These are phyloP conservation scores for Monosporascus sp. DNA, from an alignment of 2,329 filamentous ascomycete genomes.

Conservation along the genomic window DNA sequence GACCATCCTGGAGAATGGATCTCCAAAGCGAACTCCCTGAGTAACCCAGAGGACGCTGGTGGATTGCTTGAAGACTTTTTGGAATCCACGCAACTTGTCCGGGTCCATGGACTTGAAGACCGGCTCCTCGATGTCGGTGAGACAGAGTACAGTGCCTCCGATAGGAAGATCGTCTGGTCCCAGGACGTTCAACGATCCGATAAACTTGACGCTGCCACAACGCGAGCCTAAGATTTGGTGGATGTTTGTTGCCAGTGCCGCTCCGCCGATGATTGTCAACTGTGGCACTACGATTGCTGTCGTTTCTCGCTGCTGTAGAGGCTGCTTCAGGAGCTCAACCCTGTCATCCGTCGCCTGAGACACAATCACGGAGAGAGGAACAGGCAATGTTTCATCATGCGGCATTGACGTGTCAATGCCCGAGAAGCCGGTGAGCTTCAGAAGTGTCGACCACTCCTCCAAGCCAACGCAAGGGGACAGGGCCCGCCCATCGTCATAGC, in stretches of 20 bases:
- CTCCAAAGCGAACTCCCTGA: background rate
- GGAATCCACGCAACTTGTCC: conserved; percentile 1
- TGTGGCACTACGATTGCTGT: background rate
- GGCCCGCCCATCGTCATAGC: conserved; percentile 3
- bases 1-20: background rate
- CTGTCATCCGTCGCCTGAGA: conserved; percentile 26
- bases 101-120: conserved; percentile 16
- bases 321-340: conserved; percentile 4
- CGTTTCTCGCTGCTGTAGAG: background rate
- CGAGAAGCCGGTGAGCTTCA: conserved; percentile 21
- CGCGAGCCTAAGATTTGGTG: conserved; percentile 1
- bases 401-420: conserved; percentile 18
- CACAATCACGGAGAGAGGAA: conserved; percentile 20
- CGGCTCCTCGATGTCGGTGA: conserved; percentile 26
- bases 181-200: background rate
- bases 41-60: background rate
- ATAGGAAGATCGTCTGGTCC: conserved; percentile 5
- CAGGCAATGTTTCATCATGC: too few species aligned
- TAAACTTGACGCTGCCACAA: background rate
- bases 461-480: background rate
- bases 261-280: conserved; percentile 15
- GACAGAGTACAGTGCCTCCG: background rate
- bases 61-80: conserved; percentile 2
- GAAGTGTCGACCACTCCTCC: conserved; percentile 16
- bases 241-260: conserved; percentile 4